Evolutionary conservation across 2,329 filamentous ascomycete species (phyloP).

Genomic region (Exophiala oligosperma): DNA sequence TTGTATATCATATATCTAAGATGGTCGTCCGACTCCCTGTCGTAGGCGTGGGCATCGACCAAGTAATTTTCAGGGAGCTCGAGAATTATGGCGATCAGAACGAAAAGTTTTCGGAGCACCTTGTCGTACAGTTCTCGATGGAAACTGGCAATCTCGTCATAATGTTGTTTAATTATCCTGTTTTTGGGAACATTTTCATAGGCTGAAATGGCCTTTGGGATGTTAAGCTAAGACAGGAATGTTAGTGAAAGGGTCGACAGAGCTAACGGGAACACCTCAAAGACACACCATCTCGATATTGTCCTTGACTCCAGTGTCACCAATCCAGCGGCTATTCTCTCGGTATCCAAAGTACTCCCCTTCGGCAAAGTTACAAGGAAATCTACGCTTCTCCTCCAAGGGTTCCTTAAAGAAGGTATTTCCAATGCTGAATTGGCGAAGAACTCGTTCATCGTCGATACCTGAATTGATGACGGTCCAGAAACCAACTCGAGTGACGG

Average conservation of each 20-base stretch:
- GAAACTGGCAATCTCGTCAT: slow-evolving; percentile 31
- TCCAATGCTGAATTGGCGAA: slow-evolving; percentile 33
- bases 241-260: background rate
- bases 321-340: slow-evolving; percentile 38
- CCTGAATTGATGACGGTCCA: slow-evolving; percentile 31
- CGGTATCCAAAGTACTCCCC: slow-evolving; percentile 37
- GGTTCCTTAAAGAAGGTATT: slow-evolving; percentile 39
- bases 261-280: too few species aligned
- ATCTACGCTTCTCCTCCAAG: slow-evolving; percentile 56
- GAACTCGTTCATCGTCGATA: slow-evolving; percentile 30
- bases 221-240: slow-evolving; percentile 31
- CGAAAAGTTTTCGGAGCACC: slow-evolving; percentile 28
- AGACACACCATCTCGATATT: slow-evolving; percentile 37
- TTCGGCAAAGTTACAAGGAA: slow-evolving; percentile 36
- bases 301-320: slow-evolving; percentile 39
- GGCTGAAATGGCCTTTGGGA: slow-evolving; percentile 34
- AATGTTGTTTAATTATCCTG: slow-evolving; percentile 29
- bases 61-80: slow-evolving; percentile 60
- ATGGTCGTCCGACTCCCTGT: slow-evolving; percentile 57
- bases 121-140: slow-evolving; percentile 34
- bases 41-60: slow-evolving; percentile 57
- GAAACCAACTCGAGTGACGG: slow-evolving; percentile 41
- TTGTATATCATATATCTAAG: slow-evolving; percentile 62
- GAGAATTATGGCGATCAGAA: slow-evolving; percentile 34
- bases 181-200: slow-evolving; percentile 34